phyloP scores from a whole-genome alignment of 2,329 filamentous ascomycete genomes.

The Colletotrichum truncatum region DNA sequence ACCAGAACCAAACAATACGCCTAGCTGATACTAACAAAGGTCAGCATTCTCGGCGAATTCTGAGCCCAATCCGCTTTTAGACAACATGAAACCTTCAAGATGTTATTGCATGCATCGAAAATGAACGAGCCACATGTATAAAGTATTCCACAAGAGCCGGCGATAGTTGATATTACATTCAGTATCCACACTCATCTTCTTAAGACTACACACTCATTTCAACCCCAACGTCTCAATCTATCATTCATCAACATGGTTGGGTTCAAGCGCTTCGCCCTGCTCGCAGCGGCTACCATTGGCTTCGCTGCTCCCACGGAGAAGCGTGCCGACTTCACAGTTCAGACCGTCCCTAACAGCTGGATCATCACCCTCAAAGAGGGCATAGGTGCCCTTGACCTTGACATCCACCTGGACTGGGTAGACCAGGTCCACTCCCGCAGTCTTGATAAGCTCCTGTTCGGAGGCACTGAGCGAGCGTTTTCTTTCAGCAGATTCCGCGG shows the following conservation, averaged over 20 bases:
- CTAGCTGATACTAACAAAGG: too few relatives aligned
- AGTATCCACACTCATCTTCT: constrained; percentile 8
- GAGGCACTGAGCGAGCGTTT: constrained; percentile 25
- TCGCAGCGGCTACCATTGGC: constrained; percentile 27
- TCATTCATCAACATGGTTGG: constrained; percentile 27
- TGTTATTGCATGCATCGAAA: neutral
- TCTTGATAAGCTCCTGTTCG: constrained; percentile 40
- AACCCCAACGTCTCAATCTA: neutral
- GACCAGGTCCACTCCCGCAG: constrained; percentile 41
- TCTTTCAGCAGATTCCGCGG: constrained; percentile 46
- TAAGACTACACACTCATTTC: constrained; percentile 8
- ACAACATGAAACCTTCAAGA: too few relatives aligned
- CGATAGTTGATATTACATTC: neutral
- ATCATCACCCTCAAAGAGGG: constrained; percentile 55
- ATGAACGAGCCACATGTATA: neutral
- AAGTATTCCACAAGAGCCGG: neutral
- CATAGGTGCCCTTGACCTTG: constrained; percentile 33
- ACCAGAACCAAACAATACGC: too few relatives aligned
- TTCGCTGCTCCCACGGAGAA: constrained; percentile 25
- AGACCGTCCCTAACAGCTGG: constrained; percentile 49
- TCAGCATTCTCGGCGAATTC: too few relatives aligned
- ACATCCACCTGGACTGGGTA: constrained; percentile 41
- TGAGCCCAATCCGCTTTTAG: too few relatives aligned
- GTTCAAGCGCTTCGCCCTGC: constrained; percentile 29
- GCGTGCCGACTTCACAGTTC: neutral